Conservation (phyloP, 78 protist genomes). For the Blattamonas nauphoetae region DNA sequence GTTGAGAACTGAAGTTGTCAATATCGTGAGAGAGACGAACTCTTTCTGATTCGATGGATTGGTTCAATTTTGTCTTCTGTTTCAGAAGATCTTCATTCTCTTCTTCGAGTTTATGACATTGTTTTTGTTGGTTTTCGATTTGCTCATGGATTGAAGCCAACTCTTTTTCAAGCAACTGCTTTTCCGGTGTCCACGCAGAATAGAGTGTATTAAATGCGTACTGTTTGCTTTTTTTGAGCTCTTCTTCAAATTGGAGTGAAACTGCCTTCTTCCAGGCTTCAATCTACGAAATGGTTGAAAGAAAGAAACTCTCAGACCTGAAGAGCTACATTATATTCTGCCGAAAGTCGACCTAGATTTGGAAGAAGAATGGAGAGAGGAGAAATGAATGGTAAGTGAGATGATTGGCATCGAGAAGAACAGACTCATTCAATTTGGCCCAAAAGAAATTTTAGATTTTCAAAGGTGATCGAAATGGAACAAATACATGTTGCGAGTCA, state of each 20-base stretch:
- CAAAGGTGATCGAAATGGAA: too few species aligned
- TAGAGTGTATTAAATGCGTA: neutral
- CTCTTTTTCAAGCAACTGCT: neutral
- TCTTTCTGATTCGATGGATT: neutral
- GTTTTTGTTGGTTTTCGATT: neutral
- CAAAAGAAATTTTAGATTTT: too few species aligned
- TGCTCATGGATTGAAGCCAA: neutral
- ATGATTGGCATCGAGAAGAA: too few species aligned
- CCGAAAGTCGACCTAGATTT: neutral
- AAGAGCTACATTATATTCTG: neutral
- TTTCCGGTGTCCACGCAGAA: neutral
- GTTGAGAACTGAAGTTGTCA: too few species aligned
- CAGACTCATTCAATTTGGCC: too few species aligned
- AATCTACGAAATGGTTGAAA: neutral
- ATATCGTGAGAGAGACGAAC: too few species aligned
- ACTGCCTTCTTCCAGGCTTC: constrained; percentile 2
- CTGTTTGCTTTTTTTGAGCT: neutral
- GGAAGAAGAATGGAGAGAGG: too few species aligned
- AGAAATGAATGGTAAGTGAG: too few species aligned
- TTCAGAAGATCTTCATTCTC: neutral
- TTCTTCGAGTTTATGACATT: neutral
- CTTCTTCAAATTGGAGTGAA: neutral
- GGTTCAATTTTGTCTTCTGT: neutral
- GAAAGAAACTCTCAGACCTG: neutral
- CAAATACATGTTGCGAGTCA: too few species aligned